phyloP scores from a whole-genome alignment of 768 basidiomycete species.

The Xerocomus potaroensis region DNA sequence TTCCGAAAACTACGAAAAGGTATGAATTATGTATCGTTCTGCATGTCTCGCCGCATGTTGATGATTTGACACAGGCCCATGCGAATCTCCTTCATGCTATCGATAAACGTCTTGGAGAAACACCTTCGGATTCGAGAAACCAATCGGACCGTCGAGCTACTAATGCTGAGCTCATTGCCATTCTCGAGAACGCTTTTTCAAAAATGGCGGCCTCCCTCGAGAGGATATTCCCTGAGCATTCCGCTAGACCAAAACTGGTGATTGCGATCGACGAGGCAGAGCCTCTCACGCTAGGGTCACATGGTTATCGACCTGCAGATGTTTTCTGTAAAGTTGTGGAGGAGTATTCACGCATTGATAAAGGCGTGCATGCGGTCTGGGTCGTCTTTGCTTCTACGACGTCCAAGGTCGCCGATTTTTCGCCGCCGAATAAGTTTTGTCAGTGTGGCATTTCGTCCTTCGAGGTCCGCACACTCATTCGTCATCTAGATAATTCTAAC shows the following conservation, averaged over 20 bases:
- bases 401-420: slow-evolving; percentile 7
- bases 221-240: not conserved
- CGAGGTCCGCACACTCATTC: no score
- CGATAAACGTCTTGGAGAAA: not conserved
- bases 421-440: slow-evolving; percentile 3
- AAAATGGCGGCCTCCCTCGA: not conserved
- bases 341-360: no score
- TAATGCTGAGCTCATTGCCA: not conserved
- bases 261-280: slow-evolving; percentile 17
- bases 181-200: not conserved
- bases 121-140: not conserved
- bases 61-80: not conserved
- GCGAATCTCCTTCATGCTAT: no score
- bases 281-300: not conserved
- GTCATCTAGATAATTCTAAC: slow-evolving; percentile 6
- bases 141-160: not conserved
- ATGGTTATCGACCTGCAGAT: not conserved
- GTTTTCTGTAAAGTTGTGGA: no score
- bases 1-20: not conserved
- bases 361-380: no score
- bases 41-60: not conserved
- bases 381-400: slow-evolving; percentile 9
- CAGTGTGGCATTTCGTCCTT: not conserved
- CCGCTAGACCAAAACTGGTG: not conserved
- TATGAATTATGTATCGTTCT: not conserved